Percentiles rank a stretch among this genome's conserved stretches.
phyloP scores from a whole-genome alignment of 1,139 yeast genomes.

The Pichia sp. region DNA sequence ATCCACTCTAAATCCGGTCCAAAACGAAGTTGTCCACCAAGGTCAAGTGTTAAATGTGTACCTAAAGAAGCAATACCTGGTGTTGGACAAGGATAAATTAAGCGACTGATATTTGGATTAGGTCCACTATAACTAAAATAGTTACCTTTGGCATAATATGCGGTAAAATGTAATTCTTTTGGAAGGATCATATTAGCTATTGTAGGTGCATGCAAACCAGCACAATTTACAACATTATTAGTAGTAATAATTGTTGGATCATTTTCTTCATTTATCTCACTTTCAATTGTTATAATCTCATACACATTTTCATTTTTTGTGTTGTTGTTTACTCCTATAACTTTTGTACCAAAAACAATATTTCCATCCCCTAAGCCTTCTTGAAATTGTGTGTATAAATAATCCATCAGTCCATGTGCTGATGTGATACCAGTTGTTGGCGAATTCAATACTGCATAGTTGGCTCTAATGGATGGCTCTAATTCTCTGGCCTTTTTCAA shows the following conservation, averaged over 20 bases:
- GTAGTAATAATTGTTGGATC: constrained; percentile 47
- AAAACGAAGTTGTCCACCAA: constrained; percentile 73
- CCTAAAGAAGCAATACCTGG: constrained; percentile 73
- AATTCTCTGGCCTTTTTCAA: constrained; percentile 36
- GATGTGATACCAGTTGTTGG: constrained; percentile 83
- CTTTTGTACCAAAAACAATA: constrained; percentile 55
- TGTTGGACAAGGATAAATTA: constrained; percentile 67
- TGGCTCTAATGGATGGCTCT: constrained; percentile 71
- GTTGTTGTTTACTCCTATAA: constrained; percentile 37
- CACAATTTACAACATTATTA: constrained; percentile 63
- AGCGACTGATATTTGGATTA: constrained; percentile 36
- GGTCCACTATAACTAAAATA: constrained; percentile 52
- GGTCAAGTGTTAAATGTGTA: constrained; percentile 76
- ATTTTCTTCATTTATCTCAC: no score
- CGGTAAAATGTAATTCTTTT: constrained; percentile 38
- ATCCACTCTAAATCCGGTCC: constrained; percentile 93
- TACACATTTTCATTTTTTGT: constrained; percentile 18
- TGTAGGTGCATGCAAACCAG: constrained; percentile 69
- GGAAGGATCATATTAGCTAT: constrained; percentile 70
- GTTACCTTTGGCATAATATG: constrained; percentile 78
- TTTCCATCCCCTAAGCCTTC: constrained; percentile 53
- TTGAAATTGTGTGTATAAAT: constrained; percentile 47
- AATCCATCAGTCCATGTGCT: constrained; percentile 69
- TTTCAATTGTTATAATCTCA: no score
- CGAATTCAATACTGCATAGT: constrained; percentile 46